These are phyloP conservation scores for Kazachstania martiniae DNA, from an alignment of 805 yeast species.

Conservation along the genomic window DNA sequence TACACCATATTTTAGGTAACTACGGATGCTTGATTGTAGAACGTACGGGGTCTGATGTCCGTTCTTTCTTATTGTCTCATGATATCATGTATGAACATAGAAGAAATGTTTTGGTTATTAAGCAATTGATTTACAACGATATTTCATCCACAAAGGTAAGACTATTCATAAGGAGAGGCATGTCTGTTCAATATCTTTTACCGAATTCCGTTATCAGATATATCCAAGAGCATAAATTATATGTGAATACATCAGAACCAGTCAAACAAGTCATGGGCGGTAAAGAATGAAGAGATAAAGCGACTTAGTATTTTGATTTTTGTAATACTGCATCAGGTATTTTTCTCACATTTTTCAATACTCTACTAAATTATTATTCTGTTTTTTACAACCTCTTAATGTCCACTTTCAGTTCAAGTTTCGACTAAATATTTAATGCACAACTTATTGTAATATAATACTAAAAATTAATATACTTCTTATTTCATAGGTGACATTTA, in stretches of 20 bases:
- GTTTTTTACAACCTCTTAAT: no score
- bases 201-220: slow-evolving; percentile 93
- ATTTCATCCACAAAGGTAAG: slow-evolving; percentile 92
- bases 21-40: slow-evolving; percentile 96
- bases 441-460: no score
- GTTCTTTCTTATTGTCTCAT: slow-evolving; percentile 83
- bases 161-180: slow-evolving; percentile 81
- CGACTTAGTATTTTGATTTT: no score
- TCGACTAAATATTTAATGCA: no score
- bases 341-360: no score
- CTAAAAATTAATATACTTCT: no score
- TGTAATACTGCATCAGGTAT: no score
- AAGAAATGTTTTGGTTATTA: slow-evolving; percentile 84
- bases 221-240: slow-evolving; percentile 83
- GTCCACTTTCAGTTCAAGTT: no score
- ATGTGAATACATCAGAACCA: slow-evolving; percentile 80
- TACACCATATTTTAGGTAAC: slow-evolving; percentile 89
- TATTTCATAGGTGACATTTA: no score
- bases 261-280: slow-evolving; percentile 71
- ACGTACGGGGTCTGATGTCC: slow-evolving; percentile 91
- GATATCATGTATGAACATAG: slow-evolving; percentile 97
- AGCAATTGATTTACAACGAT: slow-evolving; percentile 92
- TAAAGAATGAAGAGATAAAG: slow-evolving; percentile 30
- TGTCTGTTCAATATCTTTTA: slow-evolving; percentile 89
- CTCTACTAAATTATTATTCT: no score